phyloP scores from a whole-genome alignment of 345 rosid species.

The Gossypium anomalum region DNA sequence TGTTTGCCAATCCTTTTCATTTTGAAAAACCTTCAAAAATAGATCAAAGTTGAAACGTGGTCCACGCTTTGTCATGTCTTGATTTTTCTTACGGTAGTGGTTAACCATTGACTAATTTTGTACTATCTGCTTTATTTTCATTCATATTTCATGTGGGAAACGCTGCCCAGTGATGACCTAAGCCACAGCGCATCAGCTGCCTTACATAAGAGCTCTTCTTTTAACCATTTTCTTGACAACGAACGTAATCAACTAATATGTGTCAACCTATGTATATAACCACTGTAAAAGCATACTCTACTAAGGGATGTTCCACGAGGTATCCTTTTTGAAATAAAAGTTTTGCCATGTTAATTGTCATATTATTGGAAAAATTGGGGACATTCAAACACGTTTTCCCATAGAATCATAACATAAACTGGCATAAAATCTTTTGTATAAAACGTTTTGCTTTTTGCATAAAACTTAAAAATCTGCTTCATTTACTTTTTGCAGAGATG shows the following conservation, averaged over 20 bases:
- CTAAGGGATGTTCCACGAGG: conserved; percentile 1
- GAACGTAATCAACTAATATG: not conserved
- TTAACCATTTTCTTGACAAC: not conserved
- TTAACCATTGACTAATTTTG: too few relatives aligned
- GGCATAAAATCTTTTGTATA: not conserved
- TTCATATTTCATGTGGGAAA: not conserved
- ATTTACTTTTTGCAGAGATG: conserved; percentile 1
- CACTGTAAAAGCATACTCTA: not conserved
- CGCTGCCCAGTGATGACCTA: not conserved
- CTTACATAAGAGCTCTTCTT: not conserved
- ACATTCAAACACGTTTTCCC: not conserved
- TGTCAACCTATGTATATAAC: not conserved
- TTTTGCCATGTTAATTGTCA: not conserved
- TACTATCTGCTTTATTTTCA: too few relatives aligned
- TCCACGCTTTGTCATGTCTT: not conserved
- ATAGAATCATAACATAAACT: not conserved
- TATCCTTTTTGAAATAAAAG: not conserved
- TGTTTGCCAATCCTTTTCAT: too few relatives aligned
- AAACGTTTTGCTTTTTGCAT: not conserved
- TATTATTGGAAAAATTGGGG: not conserved
- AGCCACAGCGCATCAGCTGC: not conserved
- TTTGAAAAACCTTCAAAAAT: too few relatives aligned
- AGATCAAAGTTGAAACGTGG: too few relatives aligned
- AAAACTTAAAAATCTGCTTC: not conserved
- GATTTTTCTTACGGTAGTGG: not conserved